Conservation (phyloP, 2,329 filamentous ascomycete species). For the Epichloe aotearoae region DNA sequence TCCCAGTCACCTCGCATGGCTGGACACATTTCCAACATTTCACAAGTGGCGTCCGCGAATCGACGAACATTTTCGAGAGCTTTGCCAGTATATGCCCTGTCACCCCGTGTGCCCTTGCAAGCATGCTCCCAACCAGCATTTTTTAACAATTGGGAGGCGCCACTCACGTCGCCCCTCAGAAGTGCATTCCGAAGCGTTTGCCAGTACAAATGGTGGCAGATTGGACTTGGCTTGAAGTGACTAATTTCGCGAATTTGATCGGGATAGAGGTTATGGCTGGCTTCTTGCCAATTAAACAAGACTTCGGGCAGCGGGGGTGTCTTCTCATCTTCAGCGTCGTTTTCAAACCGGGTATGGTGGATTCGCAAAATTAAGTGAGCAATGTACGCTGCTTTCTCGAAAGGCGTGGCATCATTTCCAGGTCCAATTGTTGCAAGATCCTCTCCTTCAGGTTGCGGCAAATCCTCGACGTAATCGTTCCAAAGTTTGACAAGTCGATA, state of each 20-base stretch:
- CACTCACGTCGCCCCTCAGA: constrained; percentile 59
- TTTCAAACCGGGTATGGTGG: constrained; percentile 49
- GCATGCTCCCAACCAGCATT: constrained; percentile 70
- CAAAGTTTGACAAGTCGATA: constrained; percentile 40
- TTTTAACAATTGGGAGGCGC: constrained; percentile 54
- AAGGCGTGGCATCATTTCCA: constrained; percentile 44
- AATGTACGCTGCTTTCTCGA: constrained; percentile 68
- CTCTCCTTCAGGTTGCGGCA: constrained; percentile 37
- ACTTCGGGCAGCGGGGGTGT: constrained; percentile 56
- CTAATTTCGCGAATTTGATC: constrained; percentile 54
- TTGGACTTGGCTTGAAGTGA: constrained; percentile 55
- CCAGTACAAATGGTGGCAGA: constrained; percentile 71
- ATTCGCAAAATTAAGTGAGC: constrained; percentile 65
- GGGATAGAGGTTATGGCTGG: constrained; percentile 58
- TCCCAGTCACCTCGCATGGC: constrained; percentile 65
- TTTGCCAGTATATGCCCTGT: constrained; percentile 56
- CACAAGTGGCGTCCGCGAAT: constrained; percentile 54
- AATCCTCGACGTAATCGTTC: constrained; percentile 37
- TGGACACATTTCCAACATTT: constrained; percentile 62
- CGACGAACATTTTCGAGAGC: constrained; percentile 68
- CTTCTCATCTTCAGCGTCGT: constrained; percentile 24
- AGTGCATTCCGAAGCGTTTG: constrained; percentile 63
- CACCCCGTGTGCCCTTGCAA: constrained; percentile 50
- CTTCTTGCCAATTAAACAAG: constrained; percentile 71
- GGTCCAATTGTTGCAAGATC: constrained; percentile 52